Base-by-base conservation (phyloP, 83 land plant species). In the Isoetes engelmannii region DNA sequence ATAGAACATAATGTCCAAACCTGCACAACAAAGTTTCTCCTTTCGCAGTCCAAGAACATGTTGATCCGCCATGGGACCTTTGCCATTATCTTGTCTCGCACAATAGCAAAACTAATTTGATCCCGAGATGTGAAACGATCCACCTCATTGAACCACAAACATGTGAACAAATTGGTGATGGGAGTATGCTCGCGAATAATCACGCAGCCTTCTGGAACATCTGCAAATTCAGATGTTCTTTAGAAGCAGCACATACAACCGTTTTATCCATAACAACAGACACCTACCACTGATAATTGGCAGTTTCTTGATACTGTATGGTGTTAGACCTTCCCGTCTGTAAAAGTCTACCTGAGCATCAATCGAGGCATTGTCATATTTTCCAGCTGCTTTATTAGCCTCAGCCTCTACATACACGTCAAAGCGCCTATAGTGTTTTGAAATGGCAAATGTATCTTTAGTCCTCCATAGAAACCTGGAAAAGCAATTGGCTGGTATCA, bases 121-220 rank as follows among this genome's bases (percentile, higher is more conserved):
- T 94, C 98, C 28, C 96, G 77, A 41, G 98, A 84, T 7, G 98
- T 94, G 57, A 87, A 94, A 47, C 88, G 85, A 55, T 90, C 90
- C 41, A 94, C 98, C 61, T 94, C 98, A 80, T 94, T 94, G 80
- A 94, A 94, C 96, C 98, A 94, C 58, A 94, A 86, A 68, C 98
- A 94, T 43, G 90, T 82, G 75, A 93, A 89, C 71, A 89, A 74
- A 63, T 94, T 94, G 64, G 98, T 89, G 81, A 94, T 85, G 43
- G 98, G 96, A 4, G 98, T 90, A 65, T 94, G 98, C 13, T 89
- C 98, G 48, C 96, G 83, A 5, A 90, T 76, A 48, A 90, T 94
- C 42, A 94, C 89, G 61, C 97, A 94, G 9, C 98, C 96, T 75
- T 94, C 96, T 4, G 98, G 98, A 7, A 94, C 98, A 86, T 94